Evolutionary conservation across 371 early-diverging fungal species (phyloP), one percentile per base, ranked within the genome.

Genomic region (Nematocida ausubeli): DNA sequence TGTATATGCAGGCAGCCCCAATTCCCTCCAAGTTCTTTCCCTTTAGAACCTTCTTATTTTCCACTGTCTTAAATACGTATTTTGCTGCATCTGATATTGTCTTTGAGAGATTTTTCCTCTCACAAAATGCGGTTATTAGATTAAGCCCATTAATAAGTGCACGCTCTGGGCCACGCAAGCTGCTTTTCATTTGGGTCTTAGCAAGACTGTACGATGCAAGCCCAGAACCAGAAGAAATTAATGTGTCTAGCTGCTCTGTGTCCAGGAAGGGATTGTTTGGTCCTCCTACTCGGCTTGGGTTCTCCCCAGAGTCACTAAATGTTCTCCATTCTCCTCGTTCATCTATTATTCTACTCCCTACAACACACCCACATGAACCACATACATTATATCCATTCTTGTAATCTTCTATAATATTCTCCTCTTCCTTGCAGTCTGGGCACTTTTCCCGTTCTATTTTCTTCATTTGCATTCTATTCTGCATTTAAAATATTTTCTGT

Each of bases 281-380:
- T 12, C 92, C 92, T 85, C 99, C 99, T 16, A 96, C 96, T 89
- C 99, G 93, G 81, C 93, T 93, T 51, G 96, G 96, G 86, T 98
- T 97, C 83, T 92, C 93, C 80, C 85, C 88, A 28, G 92, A 93
- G 73, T 88, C 88, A 34, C 83, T 81, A 87, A 98, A 98, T 0
- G 94, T 95, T 81, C 99, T 90, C 99, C 99, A 98, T 85, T 98
- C 99, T 5, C 93, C 92, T 26, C 95, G 88, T 12, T 96, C 95
- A 86, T 98, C 99, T 66, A 98, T 94, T 71, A 98, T 93, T 60
- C 95, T 89, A 85, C 94, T 91, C 49, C 93, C 94, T 34, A 97
- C 88, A 4, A 96, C 92, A 54, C 84, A 82, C 37, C 96, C 99
- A 85, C 99, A 98, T 84, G 91, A 90, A 39, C 95, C 95, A 85